Base-by-base conservation (phyloP, 371 early-diverging fungal species). In the Mucor sp. region DNA sequence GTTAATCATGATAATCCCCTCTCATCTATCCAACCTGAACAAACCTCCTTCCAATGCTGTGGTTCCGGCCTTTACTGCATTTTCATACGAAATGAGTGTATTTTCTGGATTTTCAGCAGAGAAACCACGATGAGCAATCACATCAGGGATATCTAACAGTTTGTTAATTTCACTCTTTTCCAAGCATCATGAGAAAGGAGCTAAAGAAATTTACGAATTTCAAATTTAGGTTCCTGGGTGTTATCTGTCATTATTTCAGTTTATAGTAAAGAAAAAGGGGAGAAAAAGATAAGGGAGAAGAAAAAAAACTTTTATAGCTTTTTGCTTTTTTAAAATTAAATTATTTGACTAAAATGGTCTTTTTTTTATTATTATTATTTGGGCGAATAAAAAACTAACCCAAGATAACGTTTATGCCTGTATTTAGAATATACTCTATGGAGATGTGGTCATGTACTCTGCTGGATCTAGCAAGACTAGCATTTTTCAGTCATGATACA, bases 71-170 rank as follows among this genome's bases (percentile, higher is more conserved):
- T 85, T 77, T 17, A 90, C 58, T 6, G 88, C 89, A 63, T 82
- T 79, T 57, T 77, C 72, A 74, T 83, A 84, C 12, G 90, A 84
- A 9, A 81, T 57, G 58, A 90, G 59, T 2, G 90, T 88, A 62
- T 90, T 90, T 71, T 90, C 90, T 0, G 89, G 87, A 71, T 84
- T 82, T 63, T 82, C 77, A n/a, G 82, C 79, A 9, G 87, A 84
- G 57, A 75, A 85, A 7, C 90, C 90, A 44, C 90, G 76, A 61
- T 83, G 83, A 28, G 76, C 82, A 62, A 84, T 71, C 4, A 84
- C 78, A 60, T 77, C 74, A 32, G 82, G 82, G 25, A 69, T n/a
- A 53, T 44, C 73, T 72, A 21, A 6, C 11, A 50, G 25, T 50
- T 21, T 21, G 23, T 50, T 50, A 25, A 50, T 50, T 50, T 47